Conservation (phyloP, 2,329 filamentous ascomycete genomes). For the Cyphellophora attinorum region DNA sequence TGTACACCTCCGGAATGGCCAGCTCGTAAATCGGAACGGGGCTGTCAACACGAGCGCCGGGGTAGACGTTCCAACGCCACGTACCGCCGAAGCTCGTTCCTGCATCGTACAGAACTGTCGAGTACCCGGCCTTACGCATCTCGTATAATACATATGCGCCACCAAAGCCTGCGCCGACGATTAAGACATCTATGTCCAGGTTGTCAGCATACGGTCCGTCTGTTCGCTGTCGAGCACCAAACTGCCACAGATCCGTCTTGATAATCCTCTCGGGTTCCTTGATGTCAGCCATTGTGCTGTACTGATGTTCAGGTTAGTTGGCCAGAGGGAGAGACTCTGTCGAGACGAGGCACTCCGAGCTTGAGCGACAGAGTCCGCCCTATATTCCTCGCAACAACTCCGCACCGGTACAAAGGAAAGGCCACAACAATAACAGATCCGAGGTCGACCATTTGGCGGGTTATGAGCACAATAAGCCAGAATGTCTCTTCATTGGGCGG, state of each 20-base stretch:
- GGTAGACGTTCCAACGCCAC: constrained; percentile 29
- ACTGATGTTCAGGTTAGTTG: neutral
- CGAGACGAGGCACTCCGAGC: neutral
- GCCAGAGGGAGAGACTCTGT: neutral
- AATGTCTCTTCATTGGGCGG: no score
- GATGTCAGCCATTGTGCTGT: constrained; percentile 10
- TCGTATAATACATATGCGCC: constrained; percentile 44
- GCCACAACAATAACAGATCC: no score
- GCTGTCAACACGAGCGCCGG: constrained; percentile 36
- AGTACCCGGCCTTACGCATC: constrained; percentile 41
- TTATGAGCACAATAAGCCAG: no score
- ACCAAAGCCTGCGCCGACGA: constrained; percentile 24
- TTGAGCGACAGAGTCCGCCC: neutral
- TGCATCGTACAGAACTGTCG: constrained; percentile 44
- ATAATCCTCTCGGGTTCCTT: constrained; percentile 11
- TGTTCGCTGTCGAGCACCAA: constrained; percentile 8
- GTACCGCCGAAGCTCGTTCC: constrained; percentile 33
- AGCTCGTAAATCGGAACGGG: constrained; percentile 40
- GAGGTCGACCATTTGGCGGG: no score
- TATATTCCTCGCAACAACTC: neutral
- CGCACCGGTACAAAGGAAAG: neutral
- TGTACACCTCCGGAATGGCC: constrained; percentile 34
- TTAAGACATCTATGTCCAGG: constrained; percentile 20
- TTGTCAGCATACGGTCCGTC: constrained; percentile 13
- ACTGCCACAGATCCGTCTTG: constrained; percentile 11